Percentiles rank a stretch among this genome's conserved stretches.
Evolutionary conservation across 768 basidiomycete species (phyloP).

Genomic region (Cubamyces sp.): DNA sequence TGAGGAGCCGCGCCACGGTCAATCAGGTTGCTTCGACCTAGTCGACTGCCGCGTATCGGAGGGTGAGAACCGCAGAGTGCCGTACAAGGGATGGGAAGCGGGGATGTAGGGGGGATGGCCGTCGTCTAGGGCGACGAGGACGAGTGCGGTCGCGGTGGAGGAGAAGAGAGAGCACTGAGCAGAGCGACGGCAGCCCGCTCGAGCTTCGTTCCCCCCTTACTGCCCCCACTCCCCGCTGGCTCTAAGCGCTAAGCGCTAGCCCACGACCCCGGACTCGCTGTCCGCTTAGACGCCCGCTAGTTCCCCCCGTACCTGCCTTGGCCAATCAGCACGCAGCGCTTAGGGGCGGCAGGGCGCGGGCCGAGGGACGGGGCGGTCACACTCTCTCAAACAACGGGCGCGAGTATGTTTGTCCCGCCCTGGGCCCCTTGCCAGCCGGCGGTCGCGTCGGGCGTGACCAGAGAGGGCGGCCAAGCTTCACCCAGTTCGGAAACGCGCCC

Average conservation of each 20-base stretch:
- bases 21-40: conserved; percentile 13
- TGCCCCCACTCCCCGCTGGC: neutral
- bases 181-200: neutral
- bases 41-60: conserved; percentile 3
- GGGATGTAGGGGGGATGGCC: neutral
- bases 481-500: neutral
- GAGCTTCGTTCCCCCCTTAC: neutral
- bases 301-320: conserved; percentile 13
- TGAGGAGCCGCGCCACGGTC: conserved; percentile 24
- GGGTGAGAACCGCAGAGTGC: neutral
- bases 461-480: neutral
- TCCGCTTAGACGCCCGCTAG: conserved; percentile 8
- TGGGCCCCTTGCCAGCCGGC: neutral
- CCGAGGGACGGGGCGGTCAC: conserved; percentile 4
- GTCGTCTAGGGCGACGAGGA: neutral
- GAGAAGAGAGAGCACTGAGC: neutral
- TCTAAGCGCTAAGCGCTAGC: no score
- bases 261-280: conserved; percentile 13
- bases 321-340: conserved; percentile 8
- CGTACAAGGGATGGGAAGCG: neutral
- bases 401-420: conserved; percentile 2
- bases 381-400: conserved; percentile 10
- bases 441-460: conserved; percentile 1
- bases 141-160: neutral
- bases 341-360: neutral